These are phyloP conservation scores for Kalaharituber pfeilii DNA, from an alignment of 2,329 filamentous ascomycete species.

Conservation along the genomic window DNA sequence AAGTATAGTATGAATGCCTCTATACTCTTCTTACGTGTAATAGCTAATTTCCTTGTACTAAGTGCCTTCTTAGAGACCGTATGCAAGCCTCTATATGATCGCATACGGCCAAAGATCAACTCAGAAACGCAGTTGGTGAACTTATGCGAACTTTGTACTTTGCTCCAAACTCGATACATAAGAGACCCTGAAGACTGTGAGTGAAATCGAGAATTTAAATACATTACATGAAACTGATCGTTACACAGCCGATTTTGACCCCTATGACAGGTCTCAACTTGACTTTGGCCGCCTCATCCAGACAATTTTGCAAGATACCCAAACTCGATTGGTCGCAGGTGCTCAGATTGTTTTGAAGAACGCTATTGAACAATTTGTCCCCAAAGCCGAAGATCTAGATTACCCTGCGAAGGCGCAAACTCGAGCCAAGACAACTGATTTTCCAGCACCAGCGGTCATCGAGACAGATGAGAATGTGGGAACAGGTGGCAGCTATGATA, in stretches of 20 bases:
- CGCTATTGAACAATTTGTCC: conserved; percentile 48
- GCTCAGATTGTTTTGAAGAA: conserved; percentile 45
- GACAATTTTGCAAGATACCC: conserved; percentile 48
- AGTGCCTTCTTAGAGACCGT: conserved; percentile 49
- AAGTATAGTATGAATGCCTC: conserved; percentile 18
- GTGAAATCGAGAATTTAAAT: not conserved
- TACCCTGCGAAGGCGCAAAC: conserved; percentile 38
- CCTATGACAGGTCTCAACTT: conserved; percentile 36
- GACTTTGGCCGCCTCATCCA: conserved; percentile 46
- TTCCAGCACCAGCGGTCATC: conserved; percentile 32
- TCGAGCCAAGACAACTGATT: conserved; percentile 18
- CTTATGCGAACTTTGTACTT: conserved; percentile 47
- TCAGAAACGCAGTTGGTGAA: conserved; percentile 49
- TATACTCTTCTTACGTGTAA: conserved; percentile 34
- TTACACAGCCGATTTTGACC: conserved; percentile 29
- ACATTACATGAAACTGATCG: not conserved
- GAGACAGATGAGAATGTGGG: conserved; percentile 32
- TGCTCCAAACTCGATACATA: conserved; percentile 49
- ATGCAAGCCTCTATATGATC: conserved; percentile 50
- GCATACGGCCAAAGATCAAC: conserved; percentile 46
- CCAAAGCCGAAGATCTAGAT: conserved; percentile 46
- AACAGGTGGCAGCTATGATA: conserved; percentile 36
- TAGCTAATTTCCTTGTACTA: conserved; percentile 27
- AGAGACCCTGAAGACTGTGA: conserved; percentile 36
- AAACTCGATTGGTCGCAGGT: conserved; percentile 48